Evolutionary conservation across 352 stramenopile genomes (phyloP), one percentile per base, ranked within the genome.

Genomic region (Pythium scleroteichum): DNA sequence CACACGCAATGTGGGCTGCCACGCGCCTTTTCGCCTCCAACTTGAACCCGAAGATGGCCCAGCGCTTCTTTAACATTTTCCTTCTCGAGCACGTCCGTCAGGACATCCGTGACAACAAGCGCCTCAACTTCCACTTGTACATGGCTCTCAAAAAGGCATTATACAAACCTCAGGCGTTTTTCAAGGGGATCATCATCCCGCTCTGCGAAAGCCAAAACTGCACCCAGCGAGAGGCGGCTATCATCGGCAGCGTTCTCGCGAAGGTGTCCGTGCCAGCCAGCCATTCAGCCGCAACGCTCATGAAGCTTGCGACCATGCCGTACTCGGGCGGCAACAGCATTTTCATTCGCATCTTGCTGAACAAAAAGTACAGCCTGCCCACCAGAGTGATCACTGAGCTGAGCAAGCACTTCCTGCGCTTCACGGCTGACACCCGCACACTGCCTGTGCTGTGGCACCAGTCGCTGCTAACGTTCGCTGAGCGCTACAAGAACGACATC

Each of bases 331-430:
- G 95, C 47, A 97, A 97, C 54, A 99, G 94, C 19, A 96, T 99
- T 61, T 99, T 99, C 68, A 98, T 99, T 63, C 91, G 87, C 41
- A 91, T 99, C 29, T 81, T 99, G 13, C 84, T 99, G 26, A 98
- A 99, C 83, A 99, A 99, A 76, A 99, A 99, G 80, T 99, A 99
- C 82, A 97, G 95, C 52, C 81, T 99, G 33, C 97, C 98, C 5
- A 97, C 94, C 56, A 87, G 89, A 38, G 97, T 99, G 24, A 98
- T 99, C 73, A 81, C 83, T 35, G 95, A 95, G 62, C 79, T 99
- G 45, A 95, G 97, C 41, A 83, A 94, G 66, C 95, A 99, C 76
- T 99, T 99, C 78, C 66, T 94, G 27, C 75, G 73, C 45, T 99
- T 99, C 75, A 88, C 88, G 58, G 63, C 73, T 20, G 89, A 95